Base-by-base conservation (phyloP, 2,329 filamentous ascomycete species). In the Coniochaeta sp. region DNA sequence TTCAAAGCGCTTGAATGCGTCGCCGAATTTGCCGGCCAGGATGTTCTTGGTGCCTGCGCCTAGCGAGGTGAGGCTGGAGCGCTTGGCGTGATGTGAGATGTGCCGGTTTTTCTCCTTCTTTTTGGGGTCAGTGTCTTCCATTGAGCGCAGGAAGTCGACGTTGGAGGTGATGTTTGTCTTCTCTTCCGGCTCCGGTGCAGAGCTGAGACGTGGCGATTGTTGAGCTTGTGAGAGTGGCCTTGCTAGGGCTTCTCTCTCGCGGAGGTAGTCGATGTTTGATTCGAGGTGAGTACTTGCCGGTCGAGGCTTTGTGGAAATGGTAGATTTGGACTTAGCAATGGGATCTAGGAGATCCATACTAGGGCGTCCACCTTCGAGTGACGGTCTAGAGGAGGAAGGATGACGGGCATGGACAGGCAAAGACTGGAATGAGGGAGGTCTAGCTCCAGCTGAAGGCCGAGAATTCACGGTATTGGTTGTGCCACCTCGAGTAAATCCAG, bases 1-100 rank as follows among this genome's bases (percentile, higher is more conserved):
- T 72, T 99, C 95, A 66, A 98, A 98, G 6, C 89, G 84, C 69
- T 93, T 91, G 76, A 98, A 97, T 3, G 93, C 93, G 68, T 97
- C 93, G 0, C 93, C 91, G 71, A 98, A 97, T 66, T 89, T 91
- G 26, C 92, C 90, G 6, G 87, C 88, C n/a, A 97, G 79, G 40
- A 96, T 85, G 61, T 86, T 90, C 73, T 95, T 96, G 28, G 89
- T 89, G 43, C 86, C 86, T 7, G 89, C 86, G 8, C 67, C 63
- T 19, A 91, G 74, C 0, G 88, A 86, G 59, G 89, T 81, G 1
- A 96, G 74, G 71, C 90, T 95, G 1, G 87, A 81, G 12, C 90
- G 84, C 72, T 96, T 96, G 55, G 77, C 76, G 64, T 88, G 84
- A 67, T 85, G 88, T 26, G 79, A 76, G 57, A 43, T 31, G 28